Evolutionary conservation across 805 yeast genomes (phyloP).

Genomic region (Soucietia sequanensis): DNA sequence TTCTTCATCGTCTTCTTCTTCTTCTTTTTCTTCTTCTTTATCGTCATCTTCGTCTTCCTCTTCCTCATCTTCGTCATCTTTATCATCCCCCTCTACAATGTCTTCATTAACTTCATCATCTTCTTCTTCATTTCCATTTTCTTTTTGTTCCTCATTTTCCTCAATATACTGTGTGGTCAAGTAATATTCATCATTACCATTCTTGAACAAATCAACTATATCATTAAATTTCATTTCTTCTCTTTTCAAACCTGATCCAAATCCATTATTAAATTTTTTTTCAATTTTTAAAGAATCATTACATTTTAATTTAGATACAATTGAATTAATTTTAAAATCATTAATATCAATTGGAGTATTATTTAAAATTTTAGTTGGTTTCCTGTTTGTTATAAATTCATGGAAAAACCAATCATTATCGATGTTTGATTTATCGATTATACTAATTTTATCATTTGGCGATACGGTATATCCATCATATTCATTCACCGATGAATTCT

Average conservation of each 20-base stretch:
- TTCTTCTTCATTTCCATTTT: slow-evolving; percentile 7
- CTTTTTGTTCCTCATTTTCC: slow-evolving; percentile 17
- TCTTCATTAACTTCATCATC: slow-evolving; percentile 7
- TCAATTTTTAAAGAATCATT: slow-evolving; percentile 53
- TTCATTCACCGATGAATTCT: background rate
- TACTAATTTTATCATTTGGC: background rate
- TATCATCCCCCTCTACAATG: slow-evolving; percentile 10
- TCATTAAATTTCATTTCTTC: slow-evolving; percentile 49
- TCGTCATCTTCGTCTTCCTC: slow-evolving; percentile 12
- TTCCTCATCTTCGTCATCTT: slow-evolving; percentile 11
- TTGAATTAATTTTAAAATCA: slow-evolving; percentile 29
- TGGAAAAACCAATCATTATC: slow-evolving; percentile 41
- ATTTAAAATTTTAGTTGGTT: slow-evolving; percentile 47
- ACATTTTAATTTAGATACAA: slow-evolving; percentile 37
- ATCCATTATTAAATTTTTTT: slow-evolving; percentile 56
- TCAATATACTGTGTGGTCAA: slow-evolving; percentile 72
- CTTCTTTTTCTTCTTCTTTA: slow-evolving; percentile 11
- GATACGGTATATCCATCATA: slow-evolving; percentile 1
- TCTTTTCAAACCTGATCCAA: slow-evolving; percentile 63
- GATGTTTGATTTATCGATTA: background rate
- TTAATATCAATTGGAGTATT: slow-evolving; percentile 17
- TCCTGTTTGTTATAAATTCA: slow-evolving; percentile 39
- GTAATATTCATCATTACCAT: slow-evolving; percentile 50
- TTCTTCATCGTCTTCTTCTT: too few species aligned
- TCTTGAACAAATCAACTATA: slow-evolving; percentile 40